Base-by-base conservation (phyloP, 2,329 filamentous ascomycete species). In the Phialophora macrospora region DNA sequence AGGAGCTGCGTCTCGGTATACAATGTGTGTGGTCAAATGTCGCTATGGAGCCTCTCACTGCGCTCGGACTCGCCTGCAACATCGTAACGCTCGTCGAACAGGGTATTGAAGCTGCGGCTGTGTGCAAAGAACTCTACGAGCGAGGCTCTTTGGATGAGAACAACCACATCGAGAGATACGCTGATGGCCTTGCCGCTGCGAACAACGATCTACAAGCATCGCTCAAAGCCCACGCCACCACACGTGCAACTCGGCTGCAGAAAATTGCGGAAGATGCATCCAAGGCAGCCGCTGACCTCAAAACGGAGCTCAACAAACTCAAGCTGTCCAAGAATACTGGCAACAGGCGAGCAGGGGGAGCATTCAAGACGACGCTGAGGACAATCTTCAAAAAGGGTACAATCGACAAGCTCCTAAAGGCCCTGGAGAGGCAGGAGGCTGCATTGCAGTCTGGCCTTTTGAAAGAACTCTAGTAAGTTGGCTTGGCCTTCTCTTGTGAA, bases 1-100 rank as follows among this genome's bases (percentile, higher is more conserved):
- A 14, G 44, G 26, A 12, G 48, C 14, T 20, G 17, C 48, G 32
- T 52, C 9, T 52, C 52, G 4, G 22, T 55, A 12, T 34, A 11
- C n/a, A 24, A n/a, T 34, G 22, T 2, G n/a, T n/a, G 26, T 14
- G 38, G 38, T 44, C 17, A 24, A 54, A n/a, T 8, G 38, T 44
- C 55, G 22, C 48, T 26, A 64, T 64, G 55, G 61, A 66, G 8
- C 60, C 64, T 17, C 14, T 66, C 22, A 51, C 32, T 22, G 61
- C 64, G 17, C 44, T 65, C 17, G 17, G 46, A 4, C 52, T 67
- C n/a, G 66, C 55, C 17, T 66, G 66, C 66, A 68, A 68, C 48
- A 54, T 68, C 49, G 17, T 59, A 2, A 55, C 65, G 26, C 61
- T 68, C 38, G 28, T 65, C 24, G 62, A 65, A 55, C 63, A 62